A percentile compares a stretch with the other conserved stretches of the same genome.
phyloP scores from a whole-genome alignment of 495 filamentous ascomycete species.

The Penicillium daleae region DNA sequence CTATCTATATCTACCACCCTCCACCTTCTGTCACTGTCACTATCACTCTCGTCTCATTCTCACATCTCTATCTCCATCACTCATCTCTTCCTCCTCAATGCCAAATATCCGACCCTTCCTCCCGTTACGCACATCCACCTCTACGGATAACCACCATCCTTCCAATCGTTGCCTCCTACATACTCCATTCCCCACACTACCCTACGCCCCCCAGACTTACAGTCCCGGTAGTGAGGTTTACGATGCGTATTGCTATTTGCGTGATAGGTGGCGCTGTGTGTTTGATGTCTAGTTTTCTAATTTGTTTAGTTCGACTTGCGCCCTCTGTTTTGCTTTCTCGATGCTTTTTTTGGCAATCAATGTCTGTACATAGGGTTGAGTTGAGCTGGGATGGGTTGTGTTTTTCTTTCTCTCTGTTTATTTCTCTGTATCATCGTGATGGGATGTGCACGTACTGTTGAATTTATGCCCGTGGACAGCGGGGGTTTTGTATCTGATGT shows the following conservation, averaged over 20 bases:
- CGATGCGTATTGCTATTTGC: not conserved
- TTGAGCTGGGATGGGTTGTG: not conserved
- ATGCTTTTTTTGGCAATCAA: not conserved
- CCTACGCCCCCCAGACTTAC: not conserved
- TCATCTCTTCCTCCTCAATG: not conserved
- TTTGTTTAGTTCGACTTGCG: not conserved
- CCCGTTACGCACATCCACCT: not conserved
- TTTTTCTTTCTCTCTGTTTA: not conserved
- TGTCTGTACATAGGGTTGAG: not conserved
- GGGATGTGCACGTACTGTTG: not conserved
- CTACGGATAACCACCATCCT: not conserved
- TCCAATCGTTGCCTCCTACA: conserved; percentile 8
- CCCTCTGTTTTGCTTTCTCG: not conserved
- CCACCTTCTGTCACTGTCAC: not conserved
- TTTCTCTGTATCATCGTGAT: conserved; percentile 3
- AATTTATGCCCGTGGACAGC: not conserved
- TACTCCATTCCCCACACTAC: not conserved
- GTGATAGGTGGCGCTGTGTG: conserved; percentile 2
- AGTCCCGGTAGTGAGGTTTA: not conserved
- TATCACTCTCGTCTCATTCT: not conserved
- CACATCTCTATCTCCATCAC: not conserved
- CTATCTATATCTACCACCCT: not conserved
- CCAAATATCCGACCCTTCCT: not conserved
- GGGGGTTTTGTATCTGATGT: conserved; percentile 1
- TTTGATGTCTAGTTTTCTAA: not conserved